Evolutionary conservation across 1,284 basidiomycete genomes (phyloP).

Genomic region (Malassezia dermatis): DNA sequence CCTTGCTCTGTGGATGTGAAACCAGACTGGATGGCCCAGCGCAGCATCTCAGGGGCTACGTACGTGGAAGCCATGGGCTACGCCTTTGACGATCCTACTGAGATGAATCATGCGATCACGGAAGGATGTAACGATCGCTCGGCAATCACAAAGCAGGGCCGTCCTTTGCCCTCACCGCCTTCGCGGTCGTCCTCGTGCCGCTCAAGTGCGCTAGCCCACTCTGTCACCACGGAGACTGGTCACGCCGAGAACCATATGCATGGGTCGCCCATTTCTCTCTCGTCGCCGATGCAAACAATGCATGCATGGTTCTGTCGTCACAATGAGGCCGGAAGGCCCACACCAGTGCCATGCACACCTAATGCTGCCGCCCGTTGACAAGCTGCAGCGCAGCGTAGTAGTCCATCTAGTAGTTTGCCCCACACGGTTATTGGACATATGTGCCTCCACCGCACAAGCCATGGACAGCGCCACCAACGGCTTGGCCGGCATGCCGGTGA

Average conservation of each 20-base stretch:
- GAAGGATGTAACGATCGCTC: background rate
- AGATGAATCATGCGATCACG: background rate
- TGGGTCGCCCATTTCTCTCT: slow-evolving; percentile 4
- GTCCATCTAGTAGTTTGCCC: background rate
- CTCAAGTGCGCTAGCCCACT: background rate
- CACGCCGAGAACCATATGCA: background rate
- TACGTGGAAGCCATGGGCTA: slow-evolving; percentile 1
- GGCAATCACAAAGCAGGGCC: background rate
- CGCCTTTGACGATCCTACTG: background rate
- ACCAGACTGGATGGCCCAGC: background rate
- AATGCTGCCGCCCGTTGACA: background rate
- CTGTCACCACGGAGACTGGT: background rate
- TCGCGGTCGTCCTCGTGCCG: background rate
- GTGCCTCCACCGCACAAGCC: background rate
- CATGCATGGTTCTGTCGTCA: slow-evolving; percentile 9
- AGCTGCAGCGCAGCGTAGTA: background rate
- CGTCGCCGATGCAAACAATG: slow-evolving; percentile 12
- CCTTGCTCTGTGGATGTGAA: background rate
- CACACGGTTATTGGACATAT: background rate
- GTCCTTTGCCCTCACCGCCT: background rate
- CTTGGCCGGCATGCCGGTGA: background rate
- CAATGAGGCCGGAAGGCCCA: background rate
- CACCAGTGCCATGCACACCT: background rate
- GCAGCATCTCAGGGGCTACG: background rate
- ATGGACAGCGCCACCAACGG: background rate